Percentiles rank a stretch among this genome's conserved stretches.
Evolutionary conservation across 163 green algal species (phyloP).

Genomic region (Scenedesmus sp.): DNA sequence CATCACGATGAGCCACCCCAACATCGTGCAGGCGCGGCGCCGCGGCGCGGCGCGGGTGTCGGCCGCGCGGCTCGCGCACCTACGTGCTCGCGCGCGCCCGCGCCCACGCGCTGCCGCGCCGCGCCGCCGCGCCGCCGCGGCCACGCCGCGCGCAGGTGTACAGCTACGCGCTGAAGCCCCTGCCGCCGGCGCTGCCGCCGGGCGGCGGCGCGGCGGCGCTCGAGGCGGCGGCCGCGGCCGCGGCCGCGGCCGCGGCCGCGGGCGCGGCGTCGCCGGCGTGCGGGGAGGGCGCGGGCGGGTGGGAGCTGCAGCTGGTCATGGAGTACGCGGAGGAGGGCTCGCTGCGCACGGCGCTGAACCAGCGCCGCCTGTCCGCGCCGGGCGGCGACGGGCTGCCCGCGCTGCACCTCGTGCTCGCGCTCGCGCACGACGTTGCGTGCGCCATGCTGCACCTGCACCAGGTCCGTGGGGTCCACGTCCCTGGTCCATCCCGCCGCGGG

Average conservation of each 20-base stretch:
- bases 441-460: slow-evolving; percentile 48
- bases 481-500: too few relatives aligned
- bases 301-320: slow-evolving; percentile 45
- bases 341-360: slow-evolving; percentile 18
- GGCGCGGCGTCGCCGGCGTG: not conserved
- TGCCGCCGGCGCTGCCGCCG: not conserved
- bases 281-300: slow-evolving; percentile 14
- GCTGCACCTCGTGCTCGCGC: slow-evolving; percentile 9
- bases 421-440: slow-evolving; percentile 38
- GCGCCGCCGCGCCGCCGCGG: too few relatives aligned
- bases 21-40: slow-evolving; percentile 52
- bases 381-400: not conserved
- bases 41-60: not conserved
- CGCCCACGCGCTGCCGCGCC: too few relatives aligned
- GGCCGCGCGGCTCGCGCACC: not conserved
- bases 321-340: slow-evolving; percentile 32
- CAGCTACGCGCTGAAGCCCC: slow-evolving; percentile 31
- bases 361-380: slow-evolving; percentile 3
- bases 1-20: slow-evolving; percentile 49
- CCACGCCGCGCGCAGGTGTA: too few relatives aligned
- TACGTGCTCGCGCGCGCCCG: too few relatives aligned
- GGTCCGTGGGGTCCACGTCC: too few relatives aligned
- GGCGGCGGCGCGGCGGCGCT: not conserved
- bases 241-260: slow-evolving; percentile 8
- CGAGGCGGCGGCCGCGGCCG: slow-evolving; percentile 25